Conservation (phyloP, 2,329 filamentous ascomycete genomes). For the Drechslera avenae region DNA sequence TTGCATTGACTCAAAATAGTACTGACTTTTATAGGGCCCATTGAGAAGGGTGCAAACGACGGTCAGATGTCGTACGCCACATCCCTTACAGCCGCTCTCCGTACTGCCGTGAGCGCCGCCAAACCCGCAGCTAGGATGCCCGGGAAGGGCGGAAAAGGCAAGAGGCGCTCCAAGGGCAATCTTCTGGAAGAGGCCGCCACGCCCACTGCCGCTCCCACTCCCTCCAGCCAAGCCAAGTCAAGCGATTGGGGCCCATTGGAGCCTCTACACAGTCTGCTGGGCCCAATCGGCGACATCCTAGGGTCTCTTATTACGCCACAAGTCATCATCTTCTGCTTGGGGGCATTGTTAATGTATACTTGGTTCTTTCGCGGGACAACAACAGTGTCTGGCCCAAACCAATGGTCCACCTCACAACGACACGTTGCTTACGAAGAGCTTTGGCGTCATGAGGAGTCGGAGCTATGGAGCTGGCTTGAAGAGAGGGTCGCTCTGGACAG, state of each 20-base stretch:
- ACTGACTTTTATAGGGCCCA: constrained; percentile 68
- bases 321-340: constrained; percentile 73
- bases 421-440: constrained; percentile 89
- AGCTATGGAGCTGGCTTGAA: constrained; percentile 92
- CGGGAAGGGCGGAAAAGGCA: constrained; percentile 56
- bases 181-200: constrained; percentile 52
- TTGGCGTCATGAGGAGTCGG: constrained; percentile 85
- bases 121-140: constrained; percentile 56
- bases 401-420: constrained; percentile 63
- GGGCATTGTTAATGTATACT: constrained; percentile 57
- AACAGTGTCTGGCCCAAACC: constrained; percentile 36
- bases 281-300: constrained; percentile 72
- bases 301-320: constrained; percentile 76
- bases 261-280: constrained; percentile 71
- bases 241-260: constrained; percentile 78
- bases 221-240: constrained; percentile 36
- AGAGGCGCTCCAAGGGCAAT: constrained; percentile 63
- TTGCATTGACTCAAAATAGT: not conserved
- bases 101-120: constrained; percentile 71
- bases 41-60: constrained; percentile 93
- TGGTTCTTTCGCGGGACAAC: constrained; percentile 46
- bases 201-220: constrained; percentile 41
- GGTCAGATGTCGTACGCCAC: constrained; percentile 85
- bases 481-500: constrained; percentile 77
- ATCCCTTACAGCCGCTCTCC: constrained; percentile 76